Base-by-base conservation (phyloP, 2,329 filamentous ascomycete genomes). In the Claviceps pazoutovae region DNA sequence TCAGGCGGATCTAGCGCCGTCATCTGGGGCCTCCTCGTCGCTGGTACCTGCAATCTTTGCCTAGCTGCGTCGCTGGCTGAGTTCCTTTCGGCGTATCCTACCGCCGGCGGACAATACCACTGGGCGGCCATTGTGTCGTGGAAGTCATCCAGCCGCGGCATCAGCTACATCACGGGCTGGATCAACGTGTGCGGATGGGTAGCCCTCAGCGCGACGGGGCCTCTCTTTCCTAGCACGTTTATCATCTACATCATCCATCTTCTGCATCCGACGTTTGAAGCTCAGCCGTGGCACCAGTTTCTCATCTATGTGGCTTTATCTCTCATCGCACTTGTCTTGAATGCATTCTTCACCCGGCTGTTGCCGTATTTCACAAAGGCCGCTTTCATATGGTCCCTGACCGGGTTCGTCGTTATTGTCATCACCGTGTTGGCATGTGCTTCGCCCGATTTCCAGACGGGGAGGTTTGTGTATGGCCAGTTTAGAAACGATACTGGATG, bases 171-270 rank as follows among this genome's bases (percentile, higher is more conserved):
- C 46, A 86, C 83, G 0, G 84, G 84, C 30, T 88, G 83, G 83
- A 85, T 82, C 63, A 84, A 82, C 58, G 76, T 81, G 39, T 80
- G 80, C n/a, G 83, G 82, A n/a, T 87, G 83, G 81, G 80, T 86
- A 37, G 78, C 79, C 9, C 66, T 88, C 51, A 81, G 79, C 4
- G 83, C 84, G 7, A 84, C 82, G 0, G 83, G 79, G 16, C 82
- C 82, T 1, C 70, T 86, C 21, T 72, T 88, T 5, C 82, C 79
- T 11, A 83, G 79, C 57, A 76, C 82, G 55, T 75, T 88, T 56
- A 75, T 88, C 48, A 62, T 84, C 26, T 80, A 82, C 51, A 74
- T 84, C 43, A 80, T 86, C 50, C 71, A 75, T 2, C 68, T 88
- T 38, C 75, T 81, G 64, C 68, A 82, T 56, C 70, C 77, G 0